Percentiles rank a stretch among this genome's conserved stretches.
phyloP scores from a whole-genome alignment of 148 eudicot genomes.

The Amaranthus palmeri region DNA sequence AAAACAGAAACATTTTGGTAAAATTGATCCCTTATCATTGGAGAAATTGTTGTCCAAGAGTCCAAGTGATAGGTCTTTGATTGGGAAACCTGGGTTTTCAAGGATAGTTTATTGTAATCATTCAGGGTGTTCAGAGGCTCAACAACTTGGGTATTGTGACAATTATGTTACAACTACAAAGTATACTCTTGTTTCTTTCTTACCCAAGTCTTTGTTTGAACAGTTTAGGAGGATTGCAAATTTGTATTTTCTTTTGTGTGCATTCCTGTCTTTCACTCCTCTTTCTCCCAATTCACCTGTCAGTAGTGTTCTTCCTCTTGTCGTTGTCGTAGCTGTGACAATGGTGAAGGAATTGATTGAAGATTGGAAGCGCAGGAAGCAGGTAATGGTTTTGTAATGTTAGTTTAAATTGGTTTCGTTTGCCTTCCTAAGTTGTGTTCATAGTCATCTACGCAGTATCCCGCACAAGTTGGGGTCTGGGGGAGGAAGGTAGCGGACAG shows the following conservation, averaged over 20 bases:
- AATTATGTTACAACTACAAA: constrained; percentile 61
- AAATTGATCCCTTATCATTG: constrained; percentile 22
- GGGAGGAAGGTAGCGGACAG: not conserved
- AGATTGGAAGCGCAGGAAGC: constrained; percentile 50
- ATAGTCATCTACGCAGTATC: too few species aligned
- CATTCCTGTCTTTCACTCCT: constrained; percentile 50
- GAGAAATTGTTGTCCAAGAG: constrained; percentile 22
- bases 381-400: constrained; percentile 21
- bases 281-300: constrained; percentile 54
- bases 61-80: constrained; percentile 28
- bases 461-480: not conserved
- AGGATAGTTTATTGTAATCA: constrained; percentile 56
- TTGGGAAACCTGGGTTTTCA: constrained; percentile 53
- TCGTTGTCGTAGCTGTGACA: constrained; percentile 48
- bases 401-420: not conserved
- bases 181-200: constrained; percentile 44
- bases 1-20: constrained; percentile 32
- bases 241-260: constrained; percentile 55
- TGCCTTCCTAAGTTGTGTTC: not conserved
- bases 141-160: constrained; percentile 27
- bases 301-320: constrained; percentile 60
- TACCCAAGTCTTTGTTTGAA: constrained; percentile 75
- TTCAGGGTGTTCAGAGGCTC: constrained; percentile 38
- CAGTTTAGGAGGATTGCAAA: constrained; percentile 79
- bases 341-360: constrained; percentile 73